phyloP scores from a whole-genome alignment of 2,329 filamentous ascomycete species.

The Dothistroma septosporum region DNA sequence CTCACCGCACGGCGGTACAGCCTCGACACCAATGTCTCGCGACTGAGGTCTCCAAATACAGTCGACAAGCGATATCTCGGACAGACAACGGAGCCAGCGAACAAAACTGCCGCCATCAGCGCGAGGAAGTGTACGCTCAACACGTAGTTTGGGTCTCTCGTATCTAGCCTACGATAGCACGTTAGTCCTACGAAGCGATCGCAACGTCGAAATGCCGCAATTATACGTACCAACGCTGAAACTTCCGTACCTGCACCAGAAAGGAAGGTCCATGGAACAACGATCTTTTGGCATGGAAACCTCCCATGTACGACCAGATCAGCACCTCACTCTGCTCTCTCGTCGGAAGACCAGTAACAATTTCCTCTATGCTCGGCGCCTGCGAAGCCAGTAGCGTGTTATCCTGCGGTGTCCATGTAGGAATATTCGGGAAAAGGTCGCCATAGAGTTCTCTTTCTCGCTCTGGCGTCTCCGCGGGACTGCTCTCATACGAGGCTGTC shows the following conservation, averaged over 20 bases:
- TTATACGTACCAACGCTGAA: conserved; percentile 18
- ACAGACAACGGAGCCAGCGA: conserved; percentile 25
- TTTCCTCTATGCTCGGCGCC: conserved; percentile 18
- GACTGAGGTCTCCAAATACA: conserved; percentile 20
- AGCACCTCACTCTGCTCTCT: conserved; percentile 23
- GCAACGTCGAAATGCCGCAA: background rate
- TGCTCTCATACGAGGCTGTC: conserved; percentile 7
- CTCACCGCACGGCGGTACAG: conserved; percentile 21
- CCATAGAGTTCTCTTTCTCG: conserved; percentile 18
- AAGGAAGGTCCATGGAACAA: conserved; percentile 20
- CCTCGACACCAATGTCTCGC: conserved; percentile 20
- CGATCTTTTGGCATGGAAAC: conserved; percentile 21
- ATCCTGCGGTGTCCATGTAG: conserved; percentile 20
- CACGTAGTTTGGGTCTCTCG: conserved; percentile 18
- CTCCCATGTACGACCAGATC: conserved; percentile 23
- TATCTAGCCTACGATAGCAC: conserved; percentile 12
- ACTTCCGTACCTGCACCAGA: conserved; percentile 19
- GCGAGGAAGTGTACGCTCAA: conserved; percentile 22
- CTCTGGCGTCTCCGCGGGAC: conserved; percentile 12
- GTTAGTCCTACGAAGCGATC: background rate
- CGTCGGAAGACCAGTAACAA: conserved; percentile 15
- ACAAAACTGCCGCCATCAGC: conserved; percentile 21
- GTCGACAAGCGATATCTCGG: conserved; percentile 18
- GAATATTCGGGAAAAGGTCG: conserved; percentile 22
- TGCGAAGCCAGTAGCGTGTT: conserved; percentile 16